phyloP scores from a whole-genome alignment of 331 rosid species.

The Telfairia occidentalis region DNA sequence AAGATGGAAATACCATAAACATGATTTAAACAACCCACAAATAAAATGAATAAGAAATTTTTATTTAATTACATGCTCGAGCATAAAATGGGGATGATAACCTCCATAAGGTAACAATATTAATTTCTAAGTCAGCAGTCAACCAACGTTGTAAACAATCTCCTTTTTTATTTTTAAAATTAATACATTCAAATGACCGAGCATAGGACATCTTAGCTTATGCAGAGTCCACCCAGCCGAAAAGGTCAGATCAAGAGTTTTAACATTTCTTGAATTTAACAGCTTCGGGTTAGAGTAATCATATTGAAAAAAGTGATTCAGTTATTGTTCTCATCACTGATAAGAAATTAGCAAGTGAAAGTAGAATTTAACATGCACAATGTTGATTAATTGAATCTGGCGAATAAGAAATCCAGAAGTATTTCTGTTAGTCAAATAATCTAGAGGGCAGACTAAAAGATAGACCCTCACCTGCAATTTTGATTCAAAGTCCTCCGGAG shows the following conservation, averaged over 20 bases:
- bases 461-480: constrained; percentile 65
- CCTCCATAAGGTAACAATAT: not conserved
- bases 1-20: constrained; percentile 8
- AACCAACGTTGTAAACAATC: not conserved
- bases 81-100: not conserved
- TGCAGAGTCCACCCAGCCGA: not conserved
- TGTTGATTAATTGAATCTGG: not conserved
- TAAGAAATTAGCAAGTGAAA: not conserved
- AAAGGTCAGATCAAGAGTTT: constrained; percentile 1
- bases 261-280: not conserved
- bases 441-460: not conserved
- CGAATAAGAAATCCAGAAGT: not conserved
- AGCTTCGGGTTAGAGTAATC: not conserved
- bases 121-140: not conserved
- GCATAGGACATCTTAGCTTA: not conserved
- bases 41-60: not conserved
- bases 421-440: not conserved
- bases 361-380: not conserved
- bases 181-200: not conserved
- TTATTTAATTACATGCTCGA: not conserved
- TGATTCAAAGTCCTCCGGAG: constrained; percentile 93
- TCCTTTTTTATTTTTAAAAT: not conserved
- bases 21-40: not conserved
- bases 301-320: not conserved
- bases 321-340: not conserved